phyloP scores from a whole-genome alignment of 192 early-diverging fungal genomes.

The Backusella circina region DNA sequence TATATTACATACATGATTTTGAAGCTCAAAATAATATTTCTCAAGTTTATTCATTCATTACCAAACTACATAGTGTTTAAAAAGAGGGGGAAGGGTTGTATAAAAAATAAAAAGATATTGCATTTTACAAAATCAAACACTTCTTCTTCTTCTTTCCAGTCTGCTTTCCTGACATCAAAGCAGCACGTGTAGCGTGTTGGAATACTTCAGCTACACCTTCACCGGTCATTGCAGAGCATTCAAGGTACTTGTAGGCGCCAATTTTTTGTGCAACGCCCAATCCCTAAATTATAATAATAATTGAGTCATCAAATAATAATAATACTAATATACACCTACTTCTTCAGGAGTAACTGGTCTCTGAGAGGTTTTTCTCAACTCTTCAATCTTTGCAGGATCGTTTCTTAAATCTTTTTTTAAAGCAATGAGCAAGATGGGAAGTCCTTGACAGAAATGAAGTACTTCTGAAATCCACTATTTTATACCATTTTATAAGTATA shows the following conservation, averaged over 20 bases:
- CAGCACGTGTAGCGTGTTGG: conserved; percentile 62
- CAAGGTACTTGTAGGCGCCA: conserved; percentile 75
- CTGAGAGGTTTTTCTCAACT: conserved; percentile 68
- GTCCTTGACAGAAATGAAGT: conserved; percentile 75
- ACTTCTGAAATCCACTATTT: conserved; percentile 89
- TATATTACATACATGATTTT: no score
- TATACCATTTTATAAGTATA: not conserved
- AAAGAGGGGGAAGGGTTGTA: no score
- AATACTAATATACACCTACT: conserved; percentile 27
- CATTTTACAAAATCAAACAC: conserved; percentile 27
- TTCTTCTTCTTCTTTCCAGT: conserved; percentile 13
- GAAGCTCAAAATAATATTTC: no score
- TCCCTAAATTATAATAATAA: conserved; percentile 36
- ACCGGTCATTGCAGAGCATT: conserved; percentile 78
- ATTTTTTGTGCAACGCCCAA: conserved; percentile 67
- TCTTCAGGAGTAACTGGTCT: conserved; percentile 71
- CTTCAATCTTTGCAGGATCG: conserved; percentile 72
- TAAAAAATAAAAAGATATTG: no score
- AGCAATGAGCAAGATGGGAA: conserved; percentile 82
- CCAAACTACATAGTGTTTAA: no score
- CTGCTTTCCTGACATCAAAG: conserved; percentile 7
- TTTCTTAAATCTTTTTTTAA: conserved; percentile 87
- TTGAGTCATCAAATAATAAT: not conserved
- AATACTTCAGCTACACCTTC: conserved; percentile 83
- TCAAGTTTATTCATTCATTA: not conserved